These are phyloP conservation scores for Podosphaera aphanis DNA, from an alignment of 2,329 filamentous ascomycete genomes.

Conservation along the genomic window DNA sequence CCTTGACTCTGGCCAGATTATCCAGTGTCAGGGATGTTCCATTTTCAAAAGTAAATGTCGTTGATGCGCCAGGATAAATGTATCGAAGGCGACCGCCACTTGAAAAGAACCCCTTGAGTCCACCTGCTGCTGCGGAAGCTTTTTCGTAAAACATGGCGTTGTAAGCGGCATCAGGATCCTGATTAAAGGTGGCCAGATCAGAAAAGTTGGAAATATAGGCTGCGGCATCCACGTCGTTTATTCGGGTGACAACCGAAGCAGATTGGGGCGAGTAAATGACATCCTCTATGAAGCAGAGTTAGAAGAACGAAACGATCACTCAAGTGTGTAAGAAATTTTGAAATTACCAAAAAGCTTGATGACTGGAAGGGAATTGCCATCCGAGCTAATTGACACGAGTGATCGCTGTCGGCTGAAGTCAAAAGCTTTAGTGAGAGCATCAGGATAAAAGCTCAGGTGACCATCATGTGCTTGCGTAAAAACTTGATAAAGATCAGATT, in stretches of 20 bases:
- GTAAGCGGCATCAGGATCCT: conserved; percentile 20
- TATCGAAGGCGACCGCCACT: conserved; percentile 16
- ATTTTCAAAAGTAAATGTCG: conserved; percentile 20
- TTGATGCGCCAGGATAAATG: conserved; percentile 19
- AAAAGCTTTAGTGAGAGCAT: too few species aligned
- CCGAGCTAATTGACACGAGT: too few species aligned
- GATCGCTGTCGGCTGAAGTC: too few species aligned
- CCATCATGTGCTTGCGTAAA: too few species aligned
- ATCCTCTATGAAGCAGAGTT: conserved; percentile 19
- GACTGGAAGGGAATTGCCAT: too few species aligned
- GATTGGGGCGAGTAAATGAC: conserved; percentile 20
- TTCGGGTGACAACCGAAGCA: conserved; percentile 26
- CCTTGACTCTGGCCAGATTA: conserved; percentile 18
- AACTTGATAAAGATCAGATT: too few species aligned
- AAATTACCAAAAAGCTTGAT: too few species aligned
- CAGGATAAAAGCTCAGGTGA: too few species aligned
- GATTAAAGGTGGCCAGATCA: conserved; percentile 16
- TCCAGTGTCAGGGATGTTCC: conserved; percentile 16
- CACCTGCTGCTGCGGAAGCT: conserved; percentile 9
- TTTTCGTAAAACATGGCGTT: conserved; percentile 20
- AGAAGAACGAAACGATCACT: too few species aligned
- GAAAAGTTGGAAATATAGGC: conserved; percentile 24
- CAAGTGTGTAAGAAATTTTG: too few species aligned
- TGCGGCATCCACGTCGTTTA: conserved; percentile 31
- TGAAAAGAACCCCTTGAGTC: conserved; percentile 17